Evolutionary conservation across 177 flowering plant species (phyloP).

Genomic region (Vitis hybrid): DNA sequence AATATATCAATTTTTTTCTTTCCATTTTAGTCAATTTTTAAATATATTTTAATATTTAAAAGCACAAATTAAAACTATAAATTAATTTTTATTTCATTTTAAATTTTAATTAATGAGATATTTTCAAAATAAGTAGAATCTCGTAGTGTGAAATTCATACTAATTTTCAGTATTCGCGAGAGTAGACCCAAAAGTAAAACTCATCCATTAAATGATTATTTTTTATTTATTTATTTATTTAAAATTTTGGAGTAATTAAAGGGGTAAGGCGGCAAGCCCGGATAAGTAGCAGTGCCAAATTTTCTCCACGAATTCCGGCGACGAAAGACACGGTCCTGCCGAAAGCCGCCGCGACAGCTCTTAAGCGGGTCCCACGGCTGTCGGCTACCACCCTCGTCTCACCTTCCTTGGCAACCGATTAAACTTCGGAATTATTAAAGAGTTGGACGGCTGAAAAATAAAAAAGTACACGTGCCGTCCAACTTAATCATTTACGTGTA

Average conservation of each 20-base stretch:
- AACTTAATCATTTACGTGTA: slow-evolving; percentile 17
- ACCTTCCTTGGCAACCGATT: slow-evolving; percentile 4
- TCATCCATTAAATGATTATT: neutral
- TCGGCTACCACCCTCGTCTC: slow-evolving; percentile 10
- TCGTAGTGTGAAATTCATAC: too few species aligned
- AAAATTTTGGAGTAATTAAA: neutral
- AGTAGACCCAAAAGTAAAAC: neutral
- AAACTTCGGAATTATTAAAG: slow-evolving; percentile 1
- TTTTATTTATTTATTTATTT: too few species aligned
- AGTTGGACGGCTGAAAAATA: slow-evolving; percentile 7
- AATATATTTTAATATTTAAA: too few species aligned
- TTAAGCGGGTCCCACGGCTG: neutral
- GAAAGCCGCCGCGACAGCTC: too few species aligned
- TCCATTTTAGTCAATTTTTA: too few species aligned
- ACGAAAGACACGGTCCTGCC: neutral
- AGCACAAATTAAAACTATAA: too few species aligned
- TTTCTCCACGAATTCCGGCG: slow-evolving; percentile 23
- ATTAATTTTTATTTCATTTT: too few species aligned
- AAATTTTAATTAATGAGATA: too few species aligned
- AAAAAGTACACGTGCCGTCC: slow-evolving; percentile 27
- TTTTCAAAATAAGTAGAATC: too few species aligned
- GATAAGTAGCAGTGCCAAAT: neutral
- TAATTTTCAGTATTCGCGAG: too few species aligned
- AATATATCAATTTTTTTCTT: too few species aligned
- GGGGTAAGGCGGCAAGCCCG: neutral